Base-by-base conservation (phyloP, 2,329 filamentous ascomycete species). In the Ophiostoma novo-ulmi region DNA sequence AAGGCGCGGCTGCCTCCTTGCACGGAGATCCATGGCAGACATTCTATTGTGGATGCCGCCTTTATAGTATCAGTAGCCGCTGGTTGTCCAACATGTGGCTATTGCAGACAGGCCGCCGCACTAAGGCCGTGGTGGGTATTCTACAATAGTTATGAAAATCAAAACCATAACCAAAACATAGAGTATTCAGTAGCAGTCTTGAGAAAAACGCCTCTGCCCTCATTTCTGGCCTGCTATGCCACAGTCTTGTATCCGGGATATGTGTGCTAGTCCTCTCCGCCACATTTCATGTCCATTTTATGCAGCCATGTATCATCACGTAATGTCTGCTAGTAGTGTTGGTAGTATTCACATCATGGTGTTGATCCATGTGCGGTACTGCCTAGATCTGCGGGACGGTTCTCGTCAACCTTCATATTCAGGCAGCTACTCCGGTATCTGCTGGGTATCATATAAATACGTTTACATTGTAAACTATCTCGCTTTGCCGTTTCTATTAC, bases 151-250 rank as follows among this genome's bases (percentile, higher is more conserved):
- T 31, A 31, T 31, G 2, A 31, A 39, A 39, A 39, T 3, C 38
- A 10, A 39, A 39, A 10, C 38, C 38, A 39, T 3, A 13, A 13
- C 38, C 10, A 48, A 20, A 48, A 48, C 8, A 48, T 20, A 20
- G 7, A 20, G 7, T n/a, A 48, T n/a, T 1, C 17, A 48, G 17
- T 39, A 39, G 38, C 38, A n/a, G 17, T 20, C 44, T 48, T 5
- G 52, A 14, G 20, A 39, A 65, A 65, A 65, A 65, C 63, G 36
- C 63, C 63, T 65, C 20, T 65, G 63, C 63, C 63, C 63, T 39
- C 35, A 22, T 22, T 39, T 65, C 17, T 22, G 63, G 63, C 63
- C 63, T 22, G 63, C 36, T 20, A 36, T 39, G n/a, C 63, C 35
- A n/a, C 31, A 64, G 14, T 64, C 36, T 63, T 63, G 31, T n/a